Evolutionary conservation across 2,329 filamentous ascomycete species (phyloP), one percentile per base, ranked within the genome.

Genomic region (Alternaria sp.): DNA sequence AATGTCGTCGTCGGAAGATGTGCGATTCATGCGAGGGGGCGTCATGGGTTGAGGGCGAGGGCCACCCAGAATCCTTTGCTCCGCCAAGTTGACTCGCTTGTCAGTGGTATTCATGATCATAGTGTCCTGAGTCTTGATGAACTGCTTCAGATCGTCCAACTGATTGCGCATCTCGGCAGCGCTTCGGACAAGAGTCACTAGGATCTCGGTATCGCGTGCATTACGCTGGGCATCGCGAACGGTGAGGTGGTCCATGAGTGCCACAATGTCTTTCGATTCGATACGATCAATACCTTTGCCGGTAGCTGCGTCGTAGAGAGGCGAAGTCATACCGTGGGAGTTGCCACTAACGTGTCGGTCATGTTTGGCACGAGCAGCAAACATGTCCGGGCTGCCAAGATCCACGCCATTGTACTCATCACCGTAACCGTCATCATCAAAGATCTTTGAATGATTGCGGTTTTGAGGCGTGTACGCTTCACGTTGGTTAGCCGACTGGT

Each of bases 211-310:
- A 73, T 99, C 95, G 45, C 95, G 88, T 46, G 95, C 95, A 79
- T 95, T 98, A 61, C 95, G 90, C 81, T 98, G 94, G 41, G 94
- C 95, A 81, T 99, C 95, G 36, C 95, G 91, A 65, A 98, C 95
- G 77, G 96, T 98, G 64, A 99, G 89, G 79, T 99, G 95, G 76
- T 99, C 94, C 95, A 99, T 99, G 62, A 99, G 83, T 25, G 94
- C 93, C 65, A 99, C 91, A 71, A 99, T 96, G 74, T 99, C 95
- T 81, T 96, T 95, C 46, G 93, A 97, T 77, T 98, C 91, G 53
- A 99, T 98, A 49, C 90, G 87, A 68, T 98, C 94, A 54, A 97
- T 91, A 34, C 93, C 94, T 64, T 88, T 89, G 54, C 94, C 94
- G 2, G 92, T 97, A 4, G 94, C 87, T 60, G 92, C 89, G 75